phyloP scores from a whole-genome alignment of 192 early-diverging fungal genomes.

The Linnemannia elongata region DNA sequence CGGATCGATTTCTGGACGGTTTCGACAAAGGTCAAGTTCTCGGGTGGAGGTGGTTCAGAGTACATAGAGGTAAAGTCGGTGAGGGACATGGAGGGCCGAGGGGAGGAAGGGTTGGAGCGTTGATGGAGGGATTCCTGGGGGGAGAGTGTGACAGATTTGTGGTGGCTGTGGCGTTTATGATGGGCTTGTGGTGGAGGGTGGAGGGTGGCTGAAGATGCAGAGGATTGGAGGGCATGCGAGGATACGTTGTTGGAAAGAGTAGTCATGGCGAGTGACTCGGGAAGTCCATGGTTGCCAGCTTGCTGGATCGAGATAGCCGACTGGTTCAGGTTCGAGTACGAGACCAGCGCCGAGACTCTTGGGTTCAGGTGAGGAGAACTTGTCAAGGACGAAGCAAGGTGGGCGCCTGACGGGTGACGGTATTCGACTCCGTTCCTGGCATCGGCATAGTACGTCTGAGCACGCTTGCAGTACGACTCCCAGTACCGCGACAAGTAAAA shows the following conservation, averaged over 20 bases:
- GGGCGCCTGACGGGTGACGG: constrained; percentile 24
- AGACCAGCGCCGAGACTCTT: neutral
- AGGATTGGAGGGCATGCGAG: neutral
- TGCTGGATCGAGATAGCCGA: constrained; percentile 17
- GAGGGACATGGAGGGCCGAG: constrained; percentile 38
- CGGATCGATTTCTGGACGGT: constrained; percentile 15
- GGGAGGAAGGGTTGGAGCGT: constrained; percentile 20
- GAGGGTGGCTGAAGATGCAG: neutral
- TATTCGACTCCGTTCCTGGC: constrained; percentile 1
- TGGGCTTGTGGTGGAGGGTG: neutral
- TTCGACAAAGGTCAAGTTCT: constrained; percentile 2
- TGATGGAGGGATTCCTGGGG: neutral
- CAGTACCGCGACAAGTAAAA: constrained; percentile 62
- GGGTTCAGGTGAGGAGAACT: constrained; percentile 20
- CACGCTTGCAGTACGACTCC: constrained; percentile 42
- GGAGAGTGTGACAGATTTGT: constrained; percentile 33
- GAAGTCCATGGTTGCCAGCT: neutral
- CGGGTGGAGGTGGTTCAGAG: constrained; percentile 7
- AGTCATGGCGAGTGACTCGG: constrained; percentile 26
- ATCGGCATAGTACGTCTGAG: constrained; percentile 6
- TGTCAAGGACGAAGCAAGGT: constrained; percentile 34
- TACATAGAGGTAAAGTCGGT: constrained; percentile 34
- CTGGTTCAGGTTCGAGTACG: constrained; percentile 22
- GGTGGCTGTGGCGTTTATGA: constrained; percentile 11
- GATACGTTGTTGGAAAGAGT: constrained; percentile 1